phyloP scores from a whole-genome alignment of 78 protist species.

The Blattamonas nauphoetae region DNA sequence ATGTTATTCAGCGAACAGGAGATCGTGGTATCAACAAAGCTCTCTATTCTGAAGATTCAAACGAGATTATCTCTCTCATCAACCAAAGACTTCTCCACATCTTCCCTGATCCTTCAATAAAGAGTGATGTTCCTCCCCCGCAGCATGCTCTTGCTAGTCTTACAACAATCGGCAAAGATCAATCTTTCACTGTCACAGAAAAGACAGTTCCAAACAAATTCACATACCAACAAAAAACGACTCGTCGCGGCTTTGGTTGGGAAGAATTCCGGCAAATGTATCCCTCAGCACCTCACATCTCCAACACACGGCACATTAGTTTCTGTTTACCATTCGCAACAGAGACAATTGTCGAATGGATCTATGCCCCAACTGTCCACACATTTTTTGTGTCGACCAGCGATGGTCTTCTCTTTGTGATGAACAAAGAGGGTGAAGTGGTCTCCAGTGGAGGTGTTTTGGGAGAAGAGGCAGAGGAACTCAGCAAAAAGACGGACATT shows the following conservation, averaged over 20 bases:
- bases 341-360: neutral
- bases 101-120: neutral
- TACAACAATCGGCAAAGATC: neutral
- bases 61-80: neutral
- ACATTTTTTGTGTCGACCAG: neutral
- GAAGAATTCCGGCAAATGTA: neutral
- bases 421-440: neutral
- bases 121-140: neutral
- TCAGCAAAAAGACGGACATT: no score
- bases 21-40: neutral
- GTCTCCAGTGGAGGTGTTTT: neutral
- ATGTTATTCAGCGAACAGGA: neutral
- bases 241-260: neutral
- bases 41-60: neutral
- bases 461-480: neutral
- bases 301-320: neutral
- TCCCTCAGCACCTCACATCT: neutral
- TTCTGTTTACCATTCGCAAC: neutral
- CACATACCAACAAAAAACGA: no score
- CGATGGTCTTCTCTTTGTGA: neutral
- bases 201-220: no score
- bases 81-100: neutral
- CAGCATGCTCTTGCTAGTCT: neutral
- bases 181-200: no score
- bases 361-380: neutral